Base-by-base conservation (phyloP, 345 rosid genomes). In the Populus nigra region DNA sequence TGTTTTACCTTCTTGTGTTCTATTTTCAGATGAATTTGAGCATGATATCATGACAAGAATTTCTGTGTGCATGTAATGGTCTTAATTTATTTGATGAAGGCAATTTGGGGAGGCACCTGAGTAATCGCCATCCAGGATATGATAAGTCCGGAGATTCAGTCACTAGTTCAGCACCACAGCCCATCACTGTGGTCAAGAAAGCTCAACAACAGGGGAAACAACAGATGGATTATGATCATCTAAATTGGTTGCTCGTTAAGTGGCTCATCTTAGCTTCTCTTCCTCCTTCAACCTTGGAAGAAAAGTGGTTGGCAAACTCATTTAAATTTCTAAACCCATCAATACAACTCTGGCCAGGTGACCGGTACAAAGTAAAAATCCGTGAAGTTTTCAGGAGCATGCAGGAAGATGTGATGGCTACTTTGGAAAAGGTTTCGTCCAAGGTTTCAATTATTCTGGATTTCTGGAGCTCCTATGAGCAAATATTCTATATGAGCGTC, bases 51-150 rank as follows among this genome's bases (percentile, higher is more conserved):
- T 74, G 39, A 23, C 61, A n/a, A 23, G 65, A 20, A n/a, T 73
- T 66, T 69, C 41, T 65, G 65, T 76, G 29, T 67, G 29, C 61
- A 16, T 76, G 65, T 77, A 38, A 80, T 73, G 27, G 38, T 50
- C 29, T 33, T 33, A 39, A 66, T 85, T 75, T 70, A 5, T 78
- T 61, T 62, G 75, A 15, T 76, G 66, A 83, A 94, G 97, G 97
- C 27, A 93, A 93, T 84, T 86, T 93, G 85, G 98, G 98, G 71
- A 95, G 94, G 90, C 97, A 95, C 83, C 88, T 91, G 35, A 87
- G 87, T 77, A 91, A 92, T 85, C 92, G 97, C 63, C 99, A 95
- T 83, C 96, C 98, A 2, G 99, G 99, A 72, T 95, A 93, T 50
- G 98, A 95, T 73, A 93, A 91, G 86, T 45, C 87, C 16, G 84